phyloP scores from a whole-genome alignment of 768 basidiomycete genomes.

The Austroboletus festivus region DNA sequence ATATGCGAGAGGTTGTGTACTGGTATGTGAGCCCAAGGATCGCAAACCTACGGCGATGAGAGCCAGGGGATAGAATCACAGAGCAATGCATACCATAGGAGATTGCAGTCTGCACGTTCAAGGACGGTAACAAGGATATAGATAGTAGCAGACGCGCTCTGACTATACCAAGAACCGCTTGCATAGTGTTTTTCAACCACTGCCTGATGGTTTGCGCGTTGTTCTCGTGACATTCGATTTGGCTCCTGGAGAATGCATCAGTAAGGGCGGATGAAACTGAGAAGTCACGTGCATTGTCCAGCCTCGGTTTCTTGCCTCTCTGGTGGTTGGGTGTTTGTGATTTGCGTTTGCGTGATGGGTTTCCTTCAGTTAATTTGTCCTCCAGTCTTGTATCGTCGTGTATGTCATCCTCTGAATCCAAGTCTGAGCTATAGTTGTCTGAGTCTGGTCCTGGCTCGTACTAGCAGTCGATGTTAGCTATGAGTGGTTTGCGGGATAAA shows the following conservation, averaged over 20 bases:
- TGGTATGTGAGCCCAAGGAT: constrained; percentile 93
- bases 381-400: constrained; percentile 40
- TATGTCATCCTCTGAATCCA: constrained; percentile 43
- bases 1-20: constrained; percentile 84
- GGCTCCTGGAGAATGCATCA: constrained; percentile 37
- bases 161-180: constrained; percentile 82
- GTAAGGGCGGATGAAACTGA: not conserved
- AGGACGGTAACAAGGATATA: constrained; percentile 89
- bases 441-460: constrained; percentile 76
- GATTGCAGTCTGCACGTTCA: constrained; percentile 89
- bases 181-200: constrained; percentile 79
- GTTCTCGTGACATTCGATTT: constrained; percentile 63
- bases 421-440: constrained; percentile 51
- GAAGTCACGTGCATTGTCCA: constrained; percentile 39
- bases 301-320: constrained; percentile 56
- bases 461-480: constrained; percentile 38
- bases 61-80: not conserved
- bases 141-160: constrained; percentile 84
- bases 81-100: constrained; percentile 67
- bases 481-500: not conserved
- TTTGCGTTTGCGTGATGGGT: constrained; percentile 48
- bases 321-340: constrained; percentile 37
- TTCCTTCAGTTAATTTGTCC: constrained; percentile 38
- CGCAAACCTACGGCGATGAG: constrained; percentile 61
- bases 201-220: constrained; percentile 60